These are phyloP conservation scores for Pichia insulana DNA, from an alignment of 805 yeast genomes.

Conservation along the genomic window DNA sequence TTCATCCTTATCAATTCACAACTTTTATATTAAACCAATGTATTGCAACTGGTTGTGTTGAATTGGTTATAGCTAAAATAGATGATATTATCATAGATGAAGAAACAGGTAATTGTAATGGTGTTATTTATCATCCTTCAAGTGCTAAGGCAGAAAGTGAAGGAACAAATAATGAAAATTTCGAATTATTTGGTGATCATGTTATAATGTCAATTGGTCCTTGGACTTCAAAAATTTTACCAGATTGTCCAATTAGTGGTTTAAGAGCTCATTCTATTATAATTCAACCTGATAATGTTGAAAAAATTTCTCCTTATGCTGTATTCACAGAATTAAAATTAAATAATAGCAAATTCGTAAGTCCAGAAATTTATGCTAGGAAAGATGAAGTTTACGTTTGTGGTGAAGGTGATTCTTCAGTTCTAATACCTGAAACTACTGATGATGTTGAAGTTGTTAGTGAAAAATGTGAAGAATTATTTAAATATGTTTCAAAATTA, in stretches of 20 bases:
- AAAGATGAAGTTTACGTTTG: conserved; percentile 94
- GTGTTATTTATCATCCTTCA: conserved; percentile 49
- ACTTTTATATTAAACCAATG: conserved; percentile 72
- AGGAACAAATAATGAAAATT: conserved; percentile 24
- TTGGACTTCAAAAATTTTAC: conserved; percentile 87
- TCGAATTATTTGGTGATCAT: conserved; percentile 58
- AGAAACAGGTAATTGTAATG: conserved; percentile 59
- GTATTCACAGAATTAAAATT: conserved; percentile 84
- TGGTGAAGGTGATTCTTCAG: conserved; percentile 92
- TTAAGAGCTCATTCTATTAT: conserved; percentile 93
- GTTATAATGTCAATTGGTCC: conserved; percentile 90
- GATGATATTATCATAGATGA: conserved; percentile 54
- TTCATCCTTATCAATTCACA: conserved; percentile 93
- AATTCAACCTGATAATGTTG: conserved; percentile 65
- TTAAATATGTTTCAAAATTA: conserved; percentile 68
- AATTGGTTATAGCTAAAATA: conserved; percentile 78
- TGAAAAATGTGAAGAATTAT: conserved; percentile 82
- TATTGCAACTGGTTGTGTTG: conserved; percentile 74
- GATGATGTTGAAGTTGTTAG: conserved; percentile 86
- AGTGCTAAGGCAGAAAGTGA: conserved; percentile 29
- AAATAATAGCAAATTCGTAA: conserved; percentile 57
- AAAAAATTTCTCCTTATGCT: conserved; percentile 81
- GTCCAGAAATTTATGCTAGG: conserved; percentile 93
- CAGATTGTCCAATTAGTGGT: conserved; percentile 92
- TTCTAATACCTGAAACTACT: conserved; percentile 86